Evolutionary conservation across 768 basidiomycete genomes (phyloP).

Genomic region (Mycena polygramma): DNA sequence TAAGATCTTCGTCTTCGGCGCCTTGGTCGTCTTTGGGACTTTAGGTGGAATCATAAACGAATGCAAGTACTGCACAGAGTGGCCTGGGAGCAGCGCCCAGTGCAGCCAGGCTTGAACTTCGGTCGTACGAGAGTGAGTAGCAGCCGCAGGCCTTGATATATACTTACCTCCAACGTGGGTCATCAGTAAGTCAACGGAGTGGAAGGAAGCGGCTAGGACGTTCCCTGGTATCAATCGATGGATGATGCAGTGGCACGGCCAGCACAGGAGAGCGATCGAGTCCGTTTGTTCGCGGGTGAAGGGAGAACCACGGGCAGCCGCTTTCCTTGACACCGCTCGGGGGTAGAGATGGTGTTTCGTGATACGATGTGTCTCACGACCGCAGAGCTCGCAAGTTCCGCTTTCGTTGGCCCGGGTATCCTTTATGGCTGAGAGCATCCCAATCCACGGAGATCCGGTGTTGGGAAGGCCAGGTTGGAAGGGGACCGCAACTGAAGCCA

Average conservation of each 20-base stretch:
- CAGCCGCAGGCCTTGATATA: not conserved
- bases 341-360: slow-evolving; percentile 24
- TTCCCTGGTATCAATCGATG: slow-evolving; percentile 23
- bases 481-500: not conserved
- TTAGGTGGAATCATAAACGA: slow-evolving; percentile 23
- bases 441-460: slow-evolving; percentile 16
- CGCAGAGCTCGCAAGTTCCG: slow-evolving; percentile 24
- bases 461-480: not conserved
- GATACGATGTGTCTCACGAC: slow-evolving; percentile 14
- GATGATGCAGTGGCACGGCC: slow-evolving; percentile 30
- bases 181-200: slow-evolving; percentile 21
- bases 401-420: slow-evolving; percentile 17
- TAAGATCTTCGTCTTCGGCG: not conserved
- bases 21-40: not conserved
- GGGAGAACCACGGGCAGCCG: slow-evolving; percentile 1
- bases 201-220: slow-evolving; percentile 15
- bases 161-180: slow-evolving; percentile 10
- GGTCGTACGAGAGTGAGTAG: not conserved
- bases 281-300: slow-evolving; percentile 21
- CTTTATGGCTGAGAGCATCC: slow-evolving; percentile 24
- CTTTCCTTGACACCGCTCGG: slow-evolving; percentile 7
- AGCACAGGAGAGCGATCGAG: slow-evolving; percentile 16
- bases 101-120: slow-evolving; percentile 25
- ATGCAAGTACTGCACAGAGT: slow-evolving; percentile 2
- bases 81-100: slow-evolving; percentile 4